These are phyloP conservation scores for Malus sylvestris DNA, from an alignment of 306 rosid genomes.

Conservation along the genomic window DNA sequence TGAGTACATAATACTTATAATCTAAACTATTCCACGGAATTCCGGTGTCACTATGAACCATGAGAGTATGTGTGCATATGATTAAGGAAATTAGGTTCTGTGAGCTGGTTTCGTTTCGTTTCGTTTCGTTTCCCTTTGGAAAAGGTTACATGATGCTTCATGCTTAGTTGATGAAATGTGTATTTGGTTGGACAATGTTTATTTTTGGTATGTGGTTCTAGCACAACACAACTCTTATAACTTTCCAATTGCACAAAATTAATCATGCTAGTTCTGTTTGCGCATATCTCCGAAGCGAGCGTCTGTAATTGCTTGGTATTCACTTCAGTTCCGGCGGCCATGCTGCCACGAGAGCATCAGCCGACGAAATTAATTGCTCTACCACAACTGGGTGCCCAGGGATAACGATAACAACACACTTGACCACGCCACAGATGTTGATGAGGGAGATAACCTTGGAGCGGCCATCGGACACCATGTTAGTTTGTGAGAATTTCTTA, in stretches of 20 bases:
- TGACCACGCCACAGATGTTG: background rate
- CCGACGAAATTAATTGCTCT: background rate
- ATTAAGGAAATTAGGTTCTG: background rate
- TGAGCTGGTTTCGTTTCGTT: background rate
- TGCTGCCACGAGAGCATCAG: constrained; percentile 15
- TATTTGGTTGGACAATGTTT: too few species aligned
- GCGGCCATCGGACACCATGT: too few species aligned
- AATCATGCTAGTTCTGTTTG: too few species aligned
- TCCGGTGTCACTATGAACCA: background rate
- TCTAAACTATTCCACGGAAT: background rate
- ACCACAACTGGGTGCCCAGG: constrained; percentile 13
- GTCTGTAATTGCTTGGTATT: constrained; percentile 14
- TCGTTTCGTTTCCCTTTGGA: background rate
- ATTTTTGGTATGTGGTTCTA: background rate
- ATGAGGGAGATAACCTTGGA: background rate
- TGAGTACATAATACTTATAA: background rate
- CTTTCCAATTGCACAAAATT: background rate
- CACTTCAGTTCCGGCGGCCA: constrained; percentile 13
- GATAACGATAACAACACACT: constrained; percentile 6
- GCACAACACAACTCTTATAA: background rate
- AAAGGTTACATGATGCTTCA: too few species aligned
- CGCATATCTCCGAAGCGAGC: constrained; percentile 2
- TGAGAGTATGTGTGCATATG: background rate
- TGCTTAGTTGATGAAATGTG: background rate
- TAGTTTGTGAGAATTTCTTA: too few species aligned